phyloP scores from a whole-genome alignment of 345 rosid species.

The Lepidium sativum region DNA sequence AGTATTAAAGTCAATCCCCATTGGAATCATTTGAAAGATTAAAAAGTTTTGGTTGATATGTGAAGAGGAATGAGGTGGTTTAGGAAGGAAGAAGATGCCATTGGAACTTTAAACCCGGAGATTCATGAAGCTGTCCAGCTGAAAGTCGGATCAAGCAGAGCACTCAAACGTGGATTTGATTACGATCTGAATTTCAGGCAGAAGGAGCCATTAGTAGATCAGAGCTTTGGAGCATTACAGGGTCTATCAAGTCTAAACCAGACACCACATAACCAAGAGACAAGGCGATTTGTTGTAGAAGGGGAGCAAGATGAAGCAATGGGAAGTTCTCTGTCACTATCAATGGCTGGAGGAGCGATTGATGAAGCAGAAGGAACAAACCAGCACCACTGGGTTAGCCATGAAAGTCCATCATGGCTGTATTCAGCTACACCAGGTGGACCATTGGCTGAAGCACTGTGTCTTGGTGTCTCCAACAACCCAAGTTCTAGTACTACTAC shows the following conservation, averaged over 20 bases:
- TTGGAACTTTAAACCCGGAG: constrained; percentile 34
- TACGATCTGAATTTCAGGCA: constrained; percentile 20
- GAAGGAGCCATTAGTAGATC: constrained; percentile 27
- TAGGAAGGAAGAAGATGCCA: constrained; percentile 44
- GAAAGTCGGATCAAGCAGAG: constrained; percentile 27
- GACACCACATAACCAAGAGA: constrained; percentile 37
- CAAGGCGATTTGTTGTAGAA: constrained; percentile 53
- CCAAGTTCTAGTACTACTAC: constrained; percentile 25
- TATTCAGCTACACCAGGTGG: constrained; percentile 34
- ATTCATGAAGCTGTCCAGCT: constrained; percentile 28
- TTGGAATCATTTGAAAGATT: neutral
- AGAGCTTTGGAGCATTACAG: constrained; percentile 28
- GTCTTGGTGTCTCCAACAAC: constrained; percentile 33
- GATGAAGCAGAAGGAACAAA: constrained; percentile 31
- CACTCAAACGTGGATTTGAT: constrained; percentile 20
- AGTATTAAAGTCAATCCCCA: neutral
- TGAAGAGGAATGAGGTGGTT: constrained; percentile 79
- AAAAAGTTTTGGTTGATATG: constrained; percentile 11
- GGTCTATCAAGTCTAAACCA: constrained; percentile 27
- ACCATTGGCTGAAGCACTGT: constrained; percentile 43
- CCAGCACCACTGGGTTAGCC: constrained; percentile 24
- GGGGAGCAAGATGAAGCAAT: constrained; percentile 40
- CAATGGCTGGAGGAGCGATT: constrained; percentile 47
- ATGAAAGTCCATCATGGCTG: constrained; percentile 30
- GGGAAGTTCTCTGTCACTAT: constrained; percentile 44